Base-by-base conservation (phyloP, 176 grass and related monocot genomes). In the Microstegium vimineum region DNA sequence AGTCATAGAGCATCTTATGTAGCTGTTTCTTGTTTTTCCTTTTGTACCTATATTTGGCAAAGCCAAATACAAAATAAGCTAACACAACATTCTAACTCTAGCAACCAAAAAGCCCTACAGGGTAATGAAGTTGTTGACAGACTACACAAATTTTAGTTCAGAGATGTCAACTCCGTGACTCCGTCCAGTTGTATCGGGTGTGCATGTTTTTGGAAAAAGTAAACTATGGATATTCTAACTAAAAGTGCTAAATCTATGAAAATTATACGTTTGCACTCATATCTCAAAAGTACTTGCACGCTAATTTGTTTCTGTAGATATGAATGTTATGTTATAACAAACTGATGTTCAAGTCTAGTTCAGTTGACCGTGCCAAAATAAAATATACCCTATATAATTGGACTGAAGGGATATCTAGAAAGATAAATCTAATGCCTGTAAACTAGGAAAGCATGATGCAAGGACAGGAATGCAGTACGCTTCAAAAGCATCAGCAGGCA, bases 401-500 rank as follows among this genome's bases (percentile, higher is more conserved):
- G 42, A 47, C 42, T 26, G 8, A 11, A 3, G 25, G 26, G 17
- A 42, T 30, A 72, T 49, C 17, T 31, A 38, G 12, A 54, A 32
- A 57, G 22, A 78, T 10, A 78, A 65, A 78, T 22, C 26, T 66
- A 57, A 34, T 82, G 32, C 30, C 13, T 5, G 8, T 26, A 82
- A 82, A 41, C 4, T 69, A 77, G 49, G 1, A 56, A 69, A 84
- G 15, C 26, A 56, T 74, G 42, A 36, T 43, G 27, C 13, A 41
- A 73, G 32, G 34, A 22, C 10, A 14, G 57, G 62, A 84, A 85
- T 80, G 36, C 15, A 71, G 70, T 95, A 99, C 96, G 80, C 91
- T 77, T 99, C 96, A 86, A 95, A 99, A 85, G 92, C 93, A 87
- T 95, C 89, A 72, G 92, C 88, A 75, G 96, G 96, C 87, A 99